These are phyloP conservation scores for Vickermania ingenoplastis DNA, from an alignment of 208 protist genomes.

Conservation along the genomic window DNA sequence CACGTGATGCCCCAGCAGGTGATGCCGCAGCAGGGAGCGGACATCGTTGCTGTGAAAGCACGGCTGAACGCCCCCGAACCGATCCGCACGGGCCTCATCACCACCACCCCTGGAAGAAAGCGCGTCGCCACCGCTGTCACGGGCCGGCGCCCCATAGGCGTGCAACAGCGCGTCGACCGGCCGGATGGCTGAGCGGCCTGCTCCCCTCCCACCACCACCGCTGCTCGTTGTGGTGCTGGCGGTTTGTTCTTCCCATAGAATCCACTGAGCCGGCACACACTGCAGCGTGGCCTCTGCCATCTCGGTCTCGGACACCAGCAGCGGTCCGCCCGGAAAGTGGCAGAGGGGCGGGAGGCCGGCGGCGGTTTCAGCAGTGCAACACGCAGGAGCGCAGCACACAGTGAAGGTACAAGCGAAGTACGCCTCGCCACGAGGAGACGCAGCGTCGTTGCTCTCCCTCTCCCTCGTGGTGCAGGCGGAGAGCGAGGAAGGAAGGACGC, in stretches of 20 bases:
- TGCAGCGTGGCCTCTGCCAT: not conserved
- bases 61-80: no score
- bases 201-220: no score
- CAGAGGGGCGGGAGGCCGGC: no score
- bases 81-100: no score
- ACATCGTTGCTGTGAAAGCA: not conserved
- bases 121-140: no score
- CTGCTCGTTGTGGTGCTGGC: no score
- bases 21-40: not conserved
- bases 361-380: constrained; percentile 11
- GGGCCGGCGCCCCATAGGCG: no score
- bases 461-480: no score
- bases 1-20: not conserved
- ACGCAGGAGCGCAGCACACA: no score
- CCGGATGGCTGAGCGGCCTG: no score
- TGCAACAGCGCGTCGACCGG: no score
- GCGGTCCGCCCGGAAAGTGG: not conserved
- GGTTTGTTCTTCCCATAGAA: not conserved
- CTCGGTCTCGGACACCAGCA: not conserved
- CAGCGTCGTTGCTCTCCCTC: not conserved
- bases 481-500: constrained; percentile 18
- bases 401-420: constrained; percentile 36
- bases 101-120: no score
- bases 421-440: constrained; percentile 10
- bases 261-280: not conserved